Conservation (phyloP, 1,139 yeast species). For the Suhomyces maxii region DNA sequence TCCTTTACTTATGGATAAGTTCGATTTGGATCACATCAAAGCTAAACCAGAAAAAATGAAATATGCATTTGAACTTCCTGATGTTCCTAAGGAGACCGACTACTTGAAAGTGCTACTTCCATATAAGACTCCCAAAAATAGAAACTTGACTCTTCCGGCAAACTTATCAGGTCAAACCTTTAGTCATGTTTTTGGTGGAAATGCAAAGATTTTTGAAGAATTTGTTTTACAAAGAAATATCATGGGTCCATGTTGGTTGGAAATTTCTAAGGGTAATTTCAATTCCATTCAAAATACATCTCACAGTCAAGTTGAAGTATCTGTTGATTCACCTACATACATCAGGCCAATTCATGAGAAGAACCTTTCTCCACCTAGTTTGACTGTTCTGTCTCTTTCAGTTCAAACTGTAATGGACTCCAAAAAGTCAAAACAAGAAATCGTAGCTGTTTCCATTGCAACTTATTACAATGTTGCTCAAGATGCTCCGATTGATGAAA, state of each 20-base stretch:
- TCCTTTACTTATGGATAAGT: constrained; percentile 61
- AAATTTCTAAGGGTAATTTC: constrained; percentile 65
- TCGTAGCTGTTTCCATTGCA: constrained; percentile 79
- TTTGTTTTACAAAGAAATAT: constrained; percentile 79
- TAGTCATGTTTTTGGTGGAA: constrained; percentile 77
- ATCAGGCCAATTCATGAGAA: constrained; percentile 48
- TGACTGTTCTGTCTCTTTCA: constrained; percentile 73
- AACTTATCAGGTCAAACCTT: constrained; percentile 77
- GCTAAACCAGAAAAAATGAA: constrained; percentile 74
- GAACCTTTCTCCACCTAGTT: constrained; percentile 54
- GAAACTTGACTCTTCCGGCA: constrained; percentile 53
- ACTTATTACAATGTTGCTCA: constrained; percentile 66
- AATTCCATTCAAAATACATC: constrained; percentile 62
- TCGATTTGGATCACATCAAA: constrained; percentile 60
- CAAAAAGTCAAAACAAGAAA: constrained; percentile 76
- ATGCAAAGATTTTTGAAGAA: constrained; percentile 74
- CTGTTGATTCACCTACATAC: constrained; percentile 50
- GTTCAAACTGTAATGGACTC: constrained; percentile 79
- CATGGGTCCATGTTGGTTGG: constrained; percentile 99
- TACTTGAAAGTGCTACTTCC: constrained; percentile 82
- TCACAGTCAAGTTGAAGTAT: constrained; percentile 77
- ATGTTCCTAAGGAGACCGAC: constrained; percentile 76
- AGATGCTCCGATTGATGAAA: constrained; percentile 66
- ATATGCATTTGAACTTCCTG: constrained; percentile 86
- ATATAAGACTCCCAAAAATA: constrained; percentile 56